Evolutionary conservation across 139 green algal species (phyloP).

Genomic region (Pleodorina starrii): DNA sequence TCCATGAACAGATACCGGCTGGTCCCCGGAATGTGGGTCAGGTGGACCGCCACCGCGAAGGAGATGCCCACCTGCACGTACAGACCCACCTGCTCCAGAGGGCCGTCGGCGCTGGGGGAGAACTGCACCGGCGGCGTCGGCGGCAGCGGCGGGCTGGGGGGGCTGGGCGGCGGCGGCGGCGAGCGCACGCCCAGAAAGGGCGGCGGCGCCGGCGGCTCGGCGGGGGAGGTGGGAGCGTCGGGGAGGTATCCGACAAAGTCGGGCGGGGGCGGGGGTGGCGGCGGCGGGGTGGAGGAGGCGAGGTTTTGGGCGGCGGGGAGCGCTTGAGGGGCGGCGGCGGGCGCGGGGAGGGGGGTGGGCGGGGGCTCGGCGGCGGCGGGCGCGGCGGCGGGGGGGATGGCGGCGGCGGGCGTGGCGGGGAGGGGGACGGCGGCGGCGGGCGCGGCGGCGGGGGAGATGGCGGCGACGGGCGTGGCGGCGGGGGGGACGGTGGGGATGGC

Average conservation of each 20-base stretch:
- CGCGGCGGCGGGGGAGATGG: not conserved
- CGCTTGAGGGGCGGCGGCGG: not conserved
- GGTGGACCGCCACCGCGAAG: conserved; percentile 43
- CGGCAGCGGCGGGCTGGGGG: conserved; percentile 9
- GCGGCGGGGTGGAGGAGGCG: not conserved
- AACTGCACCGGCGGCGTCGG: not conserved
- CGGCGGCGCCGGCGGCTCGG: not conserved
- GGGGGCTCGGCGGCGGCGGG: not conserved
- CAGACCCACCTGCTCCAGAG: conserved; percentile 7
- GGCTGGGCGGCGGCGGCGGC: conserved; percentile 6
- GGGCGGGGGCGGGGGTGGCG: conserved; percentile 23
- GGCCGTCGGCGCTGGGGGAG: not conserved
- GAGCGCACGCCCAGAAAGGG: not conserved
- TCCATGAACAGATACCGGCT: conserved; percentile 56
- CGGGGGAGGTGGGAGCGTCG: conserved; percentile 4
- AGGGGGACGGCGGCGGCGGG: too few species aligned
- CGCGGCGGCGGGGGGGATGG: not conserved
- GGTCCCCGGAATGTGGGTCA: conserved; percentile 52
- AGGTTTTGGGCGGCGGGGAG: not conserved
- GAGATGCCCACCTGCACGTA: conserved; percentile 20
- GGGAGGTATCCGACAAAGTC: conserved; percentile 45
- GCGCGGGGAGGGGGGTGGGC: too few species aligned
- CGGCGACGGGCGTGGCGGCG: not conserved
- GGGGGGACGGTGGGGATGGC: not conserved
- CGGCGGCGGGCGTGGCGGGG: not conserved